Conservation (phyloP, 2,329 filamentous ascomycete genomes). For the Exophiala dermatitidis region DNA sequence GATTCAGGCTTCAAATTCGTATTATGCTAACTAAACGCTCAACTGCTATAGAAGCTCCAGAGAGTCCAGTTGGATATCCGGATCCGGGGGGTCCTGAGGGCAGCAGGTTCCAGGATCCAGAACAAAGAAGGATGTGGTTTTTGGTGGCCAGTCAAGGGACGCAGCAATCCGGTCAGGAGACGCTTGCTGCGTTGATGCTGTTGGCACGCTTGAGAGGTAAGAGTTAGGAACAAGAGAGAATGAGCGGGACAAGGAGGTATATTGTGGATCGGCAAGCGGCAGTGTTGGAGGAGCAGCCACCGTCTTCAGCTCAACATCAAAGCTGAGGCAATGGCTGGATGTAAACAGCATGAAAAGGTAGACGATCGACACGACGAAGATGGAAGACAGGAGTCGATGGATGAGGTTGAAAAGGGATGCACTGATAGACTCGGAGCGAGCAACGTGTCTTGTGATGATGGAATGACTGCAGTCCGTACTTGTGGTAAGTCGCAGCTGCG, state of each 20-base stretch:
- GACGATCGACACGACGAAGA: neutral
- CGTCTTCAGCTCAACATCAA: conserved; percentile 26
- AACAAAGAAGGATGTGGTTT: conserved; percentile 8
- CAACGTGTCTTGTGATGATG: neutral
- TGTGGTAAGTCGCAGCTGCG: neutral
- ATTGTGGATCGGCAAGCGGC: conserved; percentile 1
- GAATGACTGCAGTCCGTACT: neutral
- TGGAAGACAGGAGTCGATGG: neutral
- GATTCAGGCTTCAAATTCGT: conserved; percentile 27
- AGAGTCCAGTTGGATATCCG: conserved; percentile 12
- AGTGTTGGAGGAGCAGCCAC: conserved; percentile 9
- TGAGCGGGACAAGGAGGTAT: conserved; percentile 19
- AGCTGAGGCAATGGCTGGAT: conserved; percentile 11
- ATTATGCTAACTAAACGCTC: conserved; percentile 27
- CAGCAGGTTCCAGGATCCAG: conserved; percentile 5
- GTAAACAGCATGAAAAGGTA: neutral
- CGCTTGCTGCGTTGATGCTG: conserved; percentile 5
- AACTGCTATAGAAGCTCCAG: conserved; percentile 26
- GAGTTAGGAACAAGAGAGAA: conserved; percentile 13
- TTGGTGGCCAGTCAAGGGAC: conserved; percentile 12
- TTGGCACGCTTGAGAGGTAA: conserved; percentile 11
- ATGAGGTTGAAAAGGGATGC: neutral
- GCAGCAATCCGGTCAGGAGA: neutral
- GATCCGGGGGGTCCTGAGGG: conserved; percentile 10
- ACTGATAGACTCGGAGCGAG: neutral